Conservation (phyloP, 2,329 filamentous ascomycete species). For the Neofusicoccum laricinum region DNA sequence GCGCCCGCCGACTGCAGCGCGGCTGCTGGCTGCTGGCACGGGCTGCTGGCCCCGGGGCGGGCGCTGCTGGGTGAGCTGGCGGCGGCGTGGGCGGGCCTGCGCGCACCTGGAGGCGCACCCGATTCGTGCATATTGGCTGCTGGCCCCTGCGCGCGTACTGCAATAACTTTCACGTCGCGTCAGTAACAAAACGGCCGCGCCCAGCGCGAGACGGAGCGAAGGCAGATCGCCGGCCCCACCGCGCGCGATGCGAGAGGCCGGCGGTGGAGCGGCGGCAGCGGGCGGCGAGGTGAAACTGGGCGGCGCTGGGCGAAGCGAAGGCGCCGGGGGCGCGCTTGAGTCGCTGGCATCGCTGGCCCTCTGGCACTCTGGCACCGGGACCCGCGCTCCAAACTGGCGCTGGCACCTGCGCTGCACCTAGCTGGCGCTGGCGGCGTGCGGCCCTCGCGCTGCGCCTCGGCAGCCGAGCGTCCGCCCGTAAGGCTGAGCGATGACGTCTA, state of each 20-base stretch:
- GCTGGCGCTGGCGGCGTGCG: too few relatives aligned
- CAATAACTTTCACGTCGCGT: conserved; percentile 14
- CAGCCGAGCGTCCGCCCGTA: conserved; percentile 7
- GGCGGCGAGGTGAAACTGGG: conserved; percentile 11
- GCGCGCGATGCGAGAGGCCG: conserved; percentile 11
- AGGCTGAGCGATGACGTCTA: conserved; percentile 13
- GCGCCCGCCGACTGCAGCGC: neutral
- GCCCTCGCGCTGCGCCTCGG: neutral
- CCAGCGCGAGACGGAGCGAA: conserved; percentile 12
- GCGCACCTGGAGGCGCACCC: conserved; percentile 11
- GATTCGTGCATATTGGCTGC: conserved; percentile 14
- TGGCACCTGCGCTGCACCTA: neutral
- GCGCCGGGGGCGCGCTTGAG: neutral
- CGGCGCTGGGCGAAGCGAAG: conserved; percentile 10
- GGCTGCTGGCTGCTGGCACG: neutral
- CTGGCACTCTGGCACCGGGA: neutral
- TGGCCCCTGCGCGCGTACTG: conserved; percentile 13
- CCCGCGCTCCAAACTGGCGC: neutral
- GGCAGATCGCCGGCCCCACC: conserved; percentile 12
- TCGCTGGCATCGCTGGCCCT: neutral
- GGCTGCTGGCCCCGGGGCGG: neutral
- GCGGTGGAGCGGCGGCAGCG: conserved; percentile 11
- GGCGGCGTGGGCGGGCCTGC: conserved; percentile 3
- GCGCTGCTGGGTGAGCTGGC: conserved; percentile 14
- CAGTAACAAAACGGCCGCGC: conserved; percentile 12